Base-by-base conservation (phyloP, 2,329 filamentous ascomycete species). In the Sporothrix phasma region DNA sequence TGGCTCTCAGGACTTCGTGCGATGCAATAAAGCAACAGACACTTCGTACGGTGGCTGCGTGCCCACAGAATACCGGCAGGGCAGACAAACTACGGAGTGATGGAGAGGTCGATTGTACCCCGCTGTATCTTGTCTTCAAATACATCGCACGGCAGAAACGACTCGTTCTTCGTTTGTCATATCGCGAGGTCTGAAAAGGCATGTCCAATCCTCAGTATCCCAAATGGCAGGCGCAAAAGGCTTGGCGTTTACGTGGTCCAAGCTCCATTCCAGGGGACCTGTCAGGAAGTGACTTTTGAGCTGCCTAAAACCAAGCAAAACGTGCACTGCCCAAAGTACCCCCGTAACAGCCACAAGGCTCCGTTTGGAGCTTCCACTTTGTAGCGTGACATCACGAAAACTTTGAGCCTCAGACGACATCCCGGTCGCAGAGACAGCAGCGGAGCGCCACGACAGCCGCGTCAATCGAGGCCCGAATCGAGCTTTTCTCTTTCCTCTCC, bases 311-410 rank as follows among this genome's bases (percentile, higher is more conserved):
- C 8, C n/a, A 17, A 3, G 26, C 7, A n/a, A 24, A 54, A 54
- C 11, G 19, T 13, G 6, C 29, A 26, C 37, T 22, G n/a, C 37
- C 11, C 7, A n/a, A 58, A 54, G 47, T 51, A 51, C 47, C 47
- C 3, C 8, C 24, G 7, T 34, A 34, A 24, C 26, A 31, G 47
- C 26, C 13, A 26, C 24, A 53, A 24, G 0, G 45, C 34, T 26
- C 19, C 22, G 29, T n/a, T 51, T 11, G 31, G 31, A 61, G 59
- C 59, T 61, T 51, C 45, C 59, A 41, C 19, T 19, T 41, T 19
- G 29, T 62, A 43, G 37, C 60, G 47, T 62, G 47, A 54, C 47
- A 62, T 62, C 34, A 45, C 47, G n/a, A 43, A 62, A 62, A 22
- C 24, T 37, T 39, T 43, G 43, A 31, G 41, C 41, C 41, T 61